Evolutionary conservation across 2,329 filamentous ascomycete genomes (phyloP).

Genomic region (Monosporascus sp.): DNA sequence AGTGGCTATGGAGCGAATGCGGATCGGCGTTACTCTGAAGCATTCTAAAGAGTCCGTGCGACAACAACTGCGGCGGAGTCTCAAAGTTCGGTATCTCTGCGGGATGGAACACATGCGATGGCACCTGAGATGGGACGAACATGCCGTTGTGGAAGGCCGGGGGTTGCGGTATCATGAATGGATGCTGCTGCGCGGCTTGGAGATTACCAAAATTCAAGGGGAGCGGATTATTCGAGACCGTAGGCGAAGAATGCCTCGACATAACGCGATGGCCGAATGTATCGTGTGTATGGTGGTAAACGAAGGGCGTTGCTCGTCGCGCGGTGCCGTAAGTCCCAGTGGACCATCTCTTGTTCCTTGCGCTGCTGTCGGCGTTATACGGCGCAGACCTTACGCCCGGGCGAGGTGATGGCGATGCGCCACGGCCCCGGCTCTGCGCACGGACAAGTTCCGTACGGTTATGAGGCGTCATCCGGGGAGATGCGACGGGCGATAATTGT

Average conservation of each 20-base stretch:
- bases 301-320: constrained; percentile 53
- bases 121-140: constrained; percentile 49
- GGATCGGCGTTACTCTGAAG: constrained; percentile 70
- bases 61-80: constrained; percentile 57
- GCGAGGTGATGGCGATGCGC: constrained; percentile 65
- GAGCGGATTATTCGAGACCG: constrained; percentile 39
- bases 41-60: constrained; percentile 68
- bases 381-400: constrained; percentile 63
- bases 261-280: constrained; percentile 54
- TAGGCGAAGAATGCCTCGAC: constrained; percentile 47
- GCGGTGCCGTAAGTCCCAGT: constrained; percentile 65
- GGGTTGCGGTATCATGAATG: constrained; percentile 49
- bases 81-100: constrained; percentile 50
- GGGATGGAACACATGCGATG: constrained; percentile 43
- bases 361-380: constrained; percentile 61
- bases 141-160: constrained; percentile 53
- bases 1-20: constrained; percentile 62
- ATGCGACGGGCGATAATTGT: constrained; percentile 67
- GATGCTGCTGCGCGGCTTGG: constrained; percentile 49
- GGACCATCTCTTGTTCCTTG: constrained; percentile 70
- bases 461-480: constrained; percentile 60
- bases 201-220: constrained; percentile 52
- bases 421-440: constrained; percentile 60
- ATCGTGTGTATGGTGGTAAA: constrained; percentile 58
- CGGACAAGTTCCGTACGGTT: constrained; percentile 56